Conservation (phyloP, 2,329 filamentous ascomycete species). For the Aspergillus fischeri region DNA sequence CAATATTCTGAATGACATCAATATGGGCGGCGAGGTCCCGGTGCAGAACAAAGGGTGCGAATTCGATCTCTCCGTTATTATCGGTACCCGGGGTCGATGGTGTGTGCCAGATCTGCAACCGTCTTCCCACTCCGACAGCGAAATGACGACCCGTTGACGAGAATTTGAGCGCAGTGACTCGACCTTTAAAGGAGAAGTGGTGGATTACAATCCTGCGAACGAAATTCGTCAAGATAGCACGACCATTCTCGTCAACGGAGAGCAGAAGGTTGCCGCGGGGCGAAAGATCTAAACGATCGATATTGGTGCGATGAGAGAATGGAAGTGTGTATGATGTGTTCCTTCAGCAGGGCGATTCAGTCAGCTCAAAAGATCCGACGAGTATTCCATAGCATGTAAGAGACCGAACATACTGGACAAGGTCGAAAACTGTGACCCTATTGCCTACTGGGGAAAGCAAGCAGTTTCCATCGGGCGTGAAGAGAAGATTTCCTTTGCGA, state of each 20-base stretch:
- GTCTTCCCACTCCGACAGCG: conserved; percentile 78
- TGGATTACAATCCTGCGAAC: conserved; percentile 81
- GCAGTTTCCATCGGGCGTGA: conserved; percentile 92
- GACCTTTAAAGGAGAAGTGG: conserved; percentile 89
- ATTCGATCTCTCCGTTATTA: conserved; percentile 78
- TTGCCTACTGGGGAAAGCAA: conserved; percentile 96
- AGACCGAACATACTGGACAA: conserved; percentile 71
- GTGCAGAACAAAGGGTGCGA: conserved; percentile 89
- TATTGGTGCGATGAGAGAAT: conserved; percentile 88
- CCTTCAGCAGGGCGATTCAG: conserved; percentile 16
- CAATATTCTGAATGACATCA: conserved; percentile 76
- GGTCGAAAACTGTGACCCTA: conserved; percentile 89
- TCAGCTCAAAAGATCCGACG: neutral
- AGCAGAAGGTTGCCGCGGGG: conserved; percentile 89
- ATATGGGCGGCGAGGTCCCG: conserved; percentile 84
- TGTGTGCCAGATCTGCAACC: conserved; percentile 93
- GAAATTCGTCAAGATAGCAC: conserved; percentile 88
- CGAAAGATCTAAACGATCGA: conserved; percentile 79
- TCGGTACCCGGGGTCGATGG: conserved; percentile 82
- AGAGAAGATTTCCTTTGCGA: conserved; percentile 94
- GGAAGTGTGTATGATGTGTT: conserved; percentile 53
- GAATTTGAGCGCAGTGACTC: conserved; percentile 79
- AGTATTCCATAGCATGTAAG: neutral
- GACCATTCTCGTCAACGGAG: conserved; percentile 89
- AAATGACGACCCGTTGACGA: conserved; percentile 89